Percentiles rank a stretch among this genome's conserved stretches.
Evolutionary conservation across 2,329 filamentous ascomycete genomes (phyloP).

Genomic region (Aspergillus ustus): DNA sequence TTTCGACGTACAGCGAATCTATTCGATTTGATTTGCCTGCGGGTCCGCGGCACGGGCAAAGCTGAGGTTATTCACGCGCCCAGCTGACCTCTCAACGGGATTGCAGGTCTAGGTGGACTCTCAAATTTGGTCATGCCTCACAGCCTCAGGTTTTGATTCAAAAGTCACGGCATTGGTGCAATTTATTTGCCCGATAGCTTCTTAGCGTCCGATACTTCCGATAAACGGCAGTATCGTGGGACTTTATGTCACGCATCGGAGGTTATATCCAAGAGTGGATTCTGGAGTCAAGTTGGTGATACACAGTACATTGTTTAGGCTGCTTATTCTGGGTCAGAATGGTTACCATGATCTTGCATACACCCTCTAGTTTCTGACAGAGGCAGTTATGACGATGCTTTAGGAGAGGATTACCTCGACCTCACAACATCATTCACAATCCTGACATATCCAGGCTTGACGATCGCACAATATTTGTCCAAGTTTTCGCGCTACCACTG

Average conservation of each 20-base stretch:
- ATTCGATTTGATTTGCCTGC: not conserved
- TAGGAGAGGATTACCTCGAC: not conserved
- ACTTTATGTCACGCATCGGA: not conserved
- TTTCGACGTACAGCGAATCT: slow-evolving; percentile 14
- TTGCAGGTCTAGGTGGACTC: not conserved
- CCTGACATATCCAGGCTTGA: not conserved
- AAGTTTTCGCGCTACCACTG: not conserved
- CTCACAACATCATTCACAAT: not conserved
- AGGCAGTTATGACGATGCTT: not conserved
- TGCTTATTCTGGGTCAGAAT: not conserved
- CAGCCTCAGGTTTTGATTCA: not conserved
- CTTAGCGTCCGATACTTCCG: not conserved
- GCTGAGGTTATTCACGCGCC: slow-evolving; percentile 15
- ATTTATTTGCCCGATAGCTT: not conserved
- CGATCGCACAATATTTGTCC: not conserved
- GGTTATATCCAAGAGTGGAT: not conserved
- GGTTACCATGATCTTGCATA: too few relatives aligned
- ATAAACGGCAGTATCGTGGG: not conserved
- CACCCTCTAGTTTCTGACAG: not conserved
- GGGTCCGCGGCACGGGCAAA: not conserved
- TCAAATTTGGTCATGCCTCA: not conserved
- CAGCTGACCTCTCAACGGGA: slow-evolving; percentile 7
- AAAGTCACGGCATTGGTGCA: not conserved
- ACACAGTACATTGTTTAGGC: not conserved
- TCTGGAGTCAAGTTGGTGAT: not conserved